Conservation (phyloP, 345 rosid genomes). For the Ricinus communis region DNA sequence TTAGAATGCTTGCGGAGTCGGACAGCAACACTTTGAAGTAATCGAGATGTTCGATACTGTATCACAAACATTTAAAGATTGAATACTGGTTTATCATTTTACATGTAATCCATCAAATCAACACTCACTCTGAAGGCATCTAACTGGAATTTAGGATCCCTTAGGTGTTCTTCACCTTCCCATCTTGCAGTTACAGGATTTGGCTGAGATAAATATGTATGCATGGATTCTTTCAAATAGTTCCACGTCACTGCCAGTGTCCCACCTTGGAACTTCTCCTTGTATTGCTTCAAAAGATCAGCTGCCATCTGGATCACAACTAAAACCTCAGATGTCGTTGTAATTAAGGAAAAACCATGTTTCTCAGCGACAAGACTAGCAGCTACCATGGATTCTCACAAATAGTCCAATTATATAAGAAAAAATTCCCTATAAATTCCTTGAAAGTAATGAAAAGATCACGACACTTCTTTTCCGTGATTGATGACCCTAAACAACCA, state of each 20-base stretch:
- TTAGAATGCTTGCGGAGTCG: conserved; percentile 78
- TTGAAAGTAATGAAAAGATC: not conserved
- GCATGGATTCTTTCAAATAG: conserved; percentile 94
- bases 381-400: not conserved
- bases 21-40: conserved; percentile 82
- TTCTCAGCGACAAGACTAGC: not conserved
- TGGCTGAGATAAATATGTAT: conserved; percentile 81
- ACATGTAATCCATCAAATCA: too few relatives aligned
- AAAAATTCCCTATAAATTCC: not conserved
- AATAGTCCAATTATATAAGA: not conserved
- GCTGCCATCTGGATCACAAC: conserved; percentile 69
- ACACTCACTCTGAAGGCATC: conserved; percentile 92
- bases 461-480: not conserved
- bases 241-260: conserved; percentile 90
- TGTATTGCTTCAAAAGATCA: conserved; percentile 84
- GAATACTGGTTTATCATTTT: too few relatives aligned
- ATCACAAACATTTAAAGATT: not conserved
- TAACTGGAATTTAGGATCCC: conserved; percentile 90
- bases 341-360: conserved; percentile 1
- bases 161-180: conserved; percentile 90
- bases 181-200: conserved; percentile 94
- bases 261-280: conserved; percentile 94
- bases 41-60: conserved; percentile 95
- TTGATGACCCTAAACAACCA: not conserved
- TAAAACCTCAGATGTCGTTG: conserved; percentile 13